Evolutionary conservation across 345 rosid species (phyloP), one percentile per base, ranked within the genome.

Genomic region (Aethionema arabicum): DNA sequence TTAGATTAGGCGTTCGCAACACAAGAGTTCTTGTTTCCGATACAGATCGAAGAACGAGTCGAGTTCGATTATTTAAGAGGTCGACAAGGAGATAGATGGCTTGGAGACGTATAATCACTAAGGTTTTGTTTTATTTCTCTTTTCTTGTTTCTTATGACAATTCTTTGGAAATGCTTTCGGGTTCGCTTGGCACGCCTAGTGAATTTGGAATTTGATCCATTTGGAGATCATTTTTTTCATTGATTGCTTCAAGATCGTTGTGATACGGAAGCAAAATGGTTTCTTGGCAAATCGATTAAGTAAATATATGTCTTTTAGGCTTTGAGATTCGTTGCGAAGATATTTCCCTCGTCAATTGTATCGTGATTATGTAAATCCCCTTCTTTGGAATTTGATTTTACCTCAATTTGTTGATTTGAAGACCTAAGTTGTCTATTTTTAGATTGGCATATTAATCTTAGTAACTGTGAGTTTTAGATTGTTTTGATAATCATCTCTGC

Each of bases 91-190:
- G 70, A 68, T 64, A 55, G 53, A 92, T 92, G 98, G 95, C 95
- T 82, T 92, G 91, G 91, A 82, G 95, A 73, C 89, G 83, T 56
- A 66, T 92, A 61, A 77, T 92, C 76, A 72, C 95, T 33, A 82
- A 89, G 95, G 95, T 89, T 61, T 4, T 67, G 50, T 48, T 40
- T 21, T 12, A 2, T 5, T 12, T 35, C 0, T 32, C 9, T 31
- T 64, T 52, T 9, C 3, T n/a, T 33, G 16, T 16, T 50, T 54
- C 43, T 7, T 3, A 21, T 6, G 4, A 5, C 15, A 49, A 46
- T 6, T 41, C 35, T n/a, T 51, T 3, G 12, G 5, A 15, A 48
- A 56, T 33, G 6, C 2, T 29, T 41, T 36, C 13, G 42, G 2
- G 36, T 57, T 61, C 44, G 59, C 8, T 56, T 37, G 6, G 8